Base-by-base conservation (phyloP, 345 rosid genomes). In the Euphorbia peplus region DNA sequence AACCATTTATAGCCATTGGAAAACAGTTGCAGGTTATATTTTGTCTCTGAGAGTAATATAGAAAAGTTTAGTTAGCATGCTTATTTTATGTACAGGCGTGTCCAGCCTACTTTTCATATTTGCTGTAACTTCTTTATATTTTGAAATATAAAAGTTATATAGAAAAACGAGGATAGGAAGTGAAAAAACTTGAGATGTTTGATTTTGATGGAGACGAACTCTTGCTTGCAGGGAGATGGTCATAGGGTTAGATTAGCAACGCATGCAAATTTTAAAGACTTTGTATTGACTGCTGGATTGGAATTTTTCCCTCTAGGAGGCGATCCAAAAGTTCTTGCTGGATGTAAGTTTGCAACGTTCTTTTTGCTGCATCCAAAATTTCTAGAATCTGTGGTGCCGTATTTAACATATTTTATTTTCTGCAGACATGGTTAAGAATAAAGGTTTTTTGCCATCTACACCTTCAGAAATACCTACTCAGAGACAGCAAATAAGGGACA, bases 361-460 rank as follows among this genome's bases (percentile, higher is more conserved):
- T n/a, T 19, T 39, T 54, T 29, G 11, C 37, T 32, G 37, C 4
- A 32, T 32, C 6, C 4, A 4, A 39, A 39, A 39, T 39, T 4
- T 39, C 42, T 39, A 4, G 42, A 39, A 8, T 8, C 42, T 39
- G 9, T 8, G 6, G 4, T 5, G 8, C 37, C 58, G 41, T 52
- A 26, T 42, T 24, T 56, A 10, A 28, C 8, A 10, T 39, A 54
- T 54, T 4, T 39, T 59, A 10, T 58, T 44, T 67, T 48, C 55
- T 70, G 72, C 84, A 85, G 89, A 85, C 70, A 85, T 85, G 89
- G 89, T 85, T 8, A 85, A 85, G 75, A 85, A 85, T 66, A 85
- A 85, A 83, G 89, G 89, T 44, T 85, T 85, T 72, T 70, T 85
- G 77, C 89, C 89, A 39, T 85, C 89, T 30, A 83, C 78, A 44